These are phyloP conservation scores for Lunularia cruciata DNA, from an alignment of 225 moss, liverwort and hornwort genomes.

Conservation along the genomic window DNA sequence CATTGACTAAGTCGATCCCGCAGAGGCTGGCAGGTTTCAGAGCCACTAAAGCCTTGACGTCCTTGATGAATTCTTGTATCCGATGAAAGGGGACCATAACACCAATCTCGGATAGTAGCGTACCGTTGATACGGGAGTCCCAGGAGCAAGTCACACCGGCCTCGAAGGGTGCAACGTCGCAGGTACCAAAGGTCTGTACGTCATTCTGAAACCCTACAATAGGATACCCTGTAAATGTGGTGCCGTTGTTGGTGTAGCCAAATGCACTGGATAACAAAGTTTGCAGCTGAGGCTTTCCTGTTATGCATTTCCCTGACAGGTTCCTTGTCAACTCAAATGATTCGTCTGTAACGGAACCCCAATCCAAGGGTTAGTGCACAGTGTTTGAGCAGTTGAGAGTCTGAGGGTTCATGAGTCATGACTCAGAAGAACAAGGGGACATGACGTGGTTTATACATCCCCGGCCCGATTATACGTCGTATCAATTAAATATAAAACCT, in stretches of 20 bases:
- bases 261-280: conserved; percentile 10
- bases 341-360: conserved; percentile 33
- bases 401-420: no score
- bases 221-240: conserved; percentile 29
- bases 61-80: conserved; percentile 36
- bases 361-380: no score
- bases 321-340: conserved; percentile 20
- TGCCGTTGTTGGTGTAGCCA: conserved; percentile 44
- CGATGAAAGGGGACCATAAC: conserved; percentile 23
- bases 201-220: conserved; percentile 34
- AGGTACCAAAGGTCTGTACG: conserved; percentile 33
- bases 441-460: no score
- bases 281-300: conserved; percentile 17
- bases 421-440: no score
- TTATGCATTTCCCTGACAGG: conserved; percentile 28
- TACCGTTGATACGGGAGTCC: conserved; percentile 37
- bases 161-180: conserved; percentile 22
- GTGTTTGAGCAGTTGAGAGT: no score
- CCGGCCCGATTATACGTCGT: no score
- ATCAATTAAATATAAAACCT: no score
- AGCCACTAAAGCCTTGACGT: conserved; percentile 39
- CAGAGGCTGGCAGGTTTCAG: conserved; percentile 22
- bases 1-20: conserved; percentile 35
- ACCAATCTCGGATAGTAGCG: background rate
- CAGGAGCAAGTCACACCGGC: conserved; percentile 30